phyloP scores from a whole-genome alignment of 768 basidiomycete species.

The Suillus bovinus region DNA sequence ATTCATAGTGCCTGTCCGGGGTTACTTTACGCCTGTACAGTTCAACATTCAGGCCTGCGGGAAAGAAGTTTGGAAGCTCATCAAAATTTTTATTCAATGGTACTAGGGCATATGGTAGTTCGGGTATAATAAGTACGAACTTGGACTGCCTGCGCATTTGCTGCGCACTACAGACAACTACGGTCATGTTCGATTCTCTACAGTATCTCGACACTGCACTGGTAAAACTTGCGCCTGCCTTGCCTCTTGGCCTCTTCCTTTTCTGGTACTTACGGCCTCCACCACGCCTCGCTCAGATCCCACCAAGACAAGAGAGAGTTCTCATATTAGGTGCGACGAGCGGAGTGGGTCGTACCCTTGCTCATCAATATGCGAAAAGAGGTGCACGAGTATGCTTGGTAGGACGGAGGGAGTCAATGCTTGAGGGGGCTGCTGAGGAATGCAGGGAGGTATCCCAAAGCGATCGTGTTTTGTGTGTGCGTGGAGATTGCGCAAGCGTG shows the following conservation, averaged over 20 bases:
- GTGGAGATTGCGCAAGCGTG: slow-evolving; percentile 63
- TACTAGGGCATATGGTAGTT: no score
- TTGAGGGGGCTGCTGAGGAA: slow-evolving; percentile 62
- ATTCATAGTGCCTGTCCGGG: no score
- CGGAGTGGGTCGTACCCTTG: slow-evolving; percentile 77
- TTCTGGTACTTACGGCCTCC: slow-evolving; percentile 19
- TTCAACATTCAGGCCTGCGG: no score
- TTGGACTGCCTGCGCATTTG: no score
- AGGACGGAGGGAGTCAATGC: slow-evolving; percentile 55
- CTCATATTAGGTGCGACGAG: slow-evolving; percentile 82
- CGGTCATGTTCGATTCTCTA: slow-evolving; percentile 1
- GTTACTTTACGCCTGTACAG: no score
- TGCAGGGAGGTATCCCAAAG: slow-evolving; percentile 40
- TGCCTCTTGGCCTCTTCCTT: slow-evolving; percentile 20
- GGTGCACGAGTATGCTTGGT: slow-evolving; percentile 78
- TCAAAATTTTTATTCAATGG: no score
- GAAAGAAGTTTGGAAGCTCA: no score
- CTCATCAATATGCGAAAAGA: slow-evolving; percentile 67
- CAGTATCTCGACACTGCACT: slow-evolving; percentile 8
- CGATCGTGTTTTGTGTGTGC: slow-evolving; percentile 46
- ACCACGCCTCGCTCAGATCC: slow-evolving; percentile 38
- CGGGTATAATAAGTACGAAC: no score
- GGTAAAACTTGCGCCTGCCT: slow-evolving; percentile 9
- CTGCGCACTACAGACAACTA: no score
- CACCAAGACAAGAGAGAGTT: slow-evolving; percentile 62